Evolutionary conservation across 192 early-diverging fungal species (phyloP).

Genomic region (Podila verticillata): DNA sequence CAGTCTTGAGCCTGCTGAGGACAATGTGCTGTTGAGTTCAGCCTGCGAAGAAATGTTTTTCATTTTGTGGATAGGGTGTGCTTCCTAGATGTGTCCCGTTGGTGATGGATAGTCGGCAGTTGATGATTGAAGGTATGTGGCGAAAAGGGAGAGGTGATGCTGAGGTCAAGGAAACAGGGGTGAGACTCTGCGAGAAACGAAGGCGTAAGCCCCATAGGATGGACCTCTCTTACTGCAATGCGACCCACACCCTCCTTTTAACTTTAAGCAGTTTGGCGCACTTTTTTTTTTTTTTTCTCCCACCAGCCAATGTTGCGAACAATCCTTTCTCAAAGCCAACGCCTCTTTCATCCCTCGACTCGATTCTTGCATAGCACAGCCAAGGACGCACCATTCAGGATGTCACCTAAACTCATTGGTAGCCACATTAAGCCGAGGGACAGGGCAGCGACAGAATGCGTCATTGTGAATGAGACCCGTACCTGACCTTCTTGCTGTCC

Average conservation of each 20-base stretch:
- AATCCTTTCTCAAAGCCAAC: too few relatives aligned
- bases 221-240: too few relatives aligned
- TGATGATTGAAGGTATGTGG: too few relatives aligned
- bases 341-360: too few relatives aligned
- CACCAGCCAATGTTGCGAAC: too few relatives aligned
- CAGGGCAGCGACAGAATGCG: background rate
- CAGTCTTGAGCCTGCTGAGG: constrained; percentile 33
- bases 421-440: background rate
- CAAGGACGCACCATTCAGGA: background rate
- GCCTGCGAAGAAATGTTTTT: constrained; percentile 35
- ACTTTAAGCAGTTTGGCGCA: too few relatives aligned
- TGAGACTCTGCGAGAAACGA: too few relatives aligned
- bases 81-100: background rate
- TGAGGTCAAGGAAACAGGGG: too few relatives aligned
- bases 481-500: background rate
- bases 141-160: too few relatives aligned
- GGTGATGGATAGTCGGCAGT: background rate
- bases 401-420: constrained; percentile 42
- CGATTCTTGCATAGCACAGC: background rate
- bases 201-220: too few relatives aligned
- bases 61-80: constrained; percentile 6
- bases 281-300: too few relatives aligned
- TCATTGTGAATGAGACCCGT: background rate
- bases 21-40: constrained; percentile 25
- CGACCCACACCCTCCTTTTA: too few relatives aligned